Percentiles rank a stretch among this genome's conserved stretches.
Conservation (phyloP, 352 stramenopile species). For the Globisporangium perplexum region DNA sequence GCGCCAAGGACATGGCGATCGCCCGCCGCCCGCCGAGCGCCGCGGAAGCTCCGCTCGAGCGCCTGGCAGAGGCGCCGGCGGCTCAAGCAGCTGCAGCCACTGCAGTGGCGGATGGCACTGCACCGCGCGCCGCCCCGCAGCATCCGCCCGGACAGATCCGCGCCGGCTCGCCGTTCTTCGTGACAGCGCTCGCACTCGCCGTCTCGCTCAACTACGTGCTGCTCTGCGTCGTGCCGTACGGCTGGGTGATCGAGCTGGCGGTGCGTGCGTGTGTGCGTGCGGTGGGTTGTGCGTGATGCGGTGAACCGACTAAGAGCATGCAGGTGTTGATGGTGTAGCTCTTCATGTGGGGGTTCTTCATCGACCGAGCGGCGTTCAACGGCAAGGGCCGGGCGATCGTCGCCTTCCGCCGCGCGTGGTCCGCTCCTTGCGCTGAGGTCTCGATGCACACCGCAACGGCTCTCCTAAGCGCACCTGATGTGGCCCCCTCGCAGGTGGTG, state of each 20-base stretch:
- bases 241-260: constrained; percentile 17
- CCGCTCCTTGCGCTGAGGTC: background rate
- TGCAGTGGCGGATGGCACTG: background rate
- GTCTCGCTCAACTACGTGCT: constrained; percentile 23
- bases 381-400: constrained; percentile 26
- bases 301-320: too few species aligned
- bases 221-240: constrained; percentile 19
- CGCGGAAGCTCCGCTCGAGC: background rate
- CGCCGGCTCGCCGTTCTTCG: constrained; percentile 2
- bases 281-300: too few species aligned
- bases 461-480: background rate
- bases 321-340: constrained; percentile 20
- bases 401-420: constrained; percentile 29
- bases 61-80: background rate
- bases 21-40: background rate
- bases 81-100: too few species aligned
- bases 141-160: constrained; percentile 6
- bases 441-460: background rate
- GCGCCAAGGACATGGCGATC: constrained; percentile 3
- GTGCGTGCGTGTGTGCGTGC: constrained; percentile 15
- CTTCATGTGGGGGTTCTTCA: constrained; percentile 19
- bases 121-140: too few species aligned
- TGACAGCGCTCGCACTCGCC: constrained; percentile 15
- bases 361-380: constrained; percentile 37
- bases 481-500: constrained; percentile 23